phyloP scores from a whole-genome alignment of 371 early-diverging fungal genomes.

The Circinella minor region DNA sequence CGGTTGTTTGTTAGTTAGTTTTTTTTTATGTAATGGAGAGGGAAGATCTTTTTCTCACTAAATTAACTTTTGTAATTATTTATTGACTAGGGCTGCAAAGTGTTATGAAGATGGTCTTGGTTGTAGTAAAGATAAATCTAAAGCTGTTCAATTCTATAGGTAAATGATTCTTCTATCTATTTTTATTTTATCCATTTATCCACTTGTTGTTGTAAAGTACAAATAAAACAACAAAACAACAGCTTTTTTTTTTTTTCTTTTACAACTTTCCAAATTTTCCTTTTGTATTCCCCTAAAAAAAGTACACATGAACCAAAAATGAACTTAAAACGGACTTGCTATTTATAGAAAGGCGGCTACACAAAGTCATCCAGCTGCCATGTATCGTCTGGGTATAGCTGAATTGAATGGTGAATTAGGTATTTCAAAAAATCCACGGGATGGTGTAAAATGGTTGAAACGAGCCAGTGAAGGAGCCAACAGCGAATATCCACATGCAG shows the following conservation, averaged over 20 bases:
- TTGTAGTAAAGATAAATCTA: slow-evolving; percentile 59
- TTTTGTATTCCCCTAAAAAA: too few relatives aligned
- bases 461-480: slow-evolving; percentile 74
- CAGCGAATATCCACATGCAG: slow-evolving; percentile 73
- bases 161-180: slow-evolving; percentile 21
- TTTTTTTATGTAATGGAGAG: not conserved
- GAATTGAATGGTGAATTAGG: slow-evolving; percentile 74
- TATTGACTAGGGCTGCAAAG: slow-evolving; percentile 55
- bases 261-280: too few relatives aligned
- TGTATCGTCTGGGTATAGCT: slow-evolving; percentile 74
- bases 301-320: too few relatives aligned
- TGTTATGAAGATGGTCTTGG: slow-evolving; percentile 75
- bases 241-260: too few relatives aligned
- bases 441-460: slow-evolving; percentile 84
- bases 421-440: slow-evolving; percentile 62
- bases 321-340: not conserved
- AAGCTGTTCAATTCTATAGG: slow-evolving; percentile 74
- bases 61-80: not conserved
- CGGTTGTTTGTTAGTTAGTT: not conserved
- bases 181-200: not conserved
- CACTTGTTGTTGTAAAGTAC: not conserved
- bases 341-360: slow-evolving; percentile 67
- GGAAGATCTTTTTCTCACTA: too few relatives aligned
- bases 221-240: too few relatives aligned
- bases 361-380: slow-evolving; percentile 70